Evolutionary conservation across 2,329 filamentous ascomycete species (phyloP).

Genomic region (Escovopsis sp.): DNA sequence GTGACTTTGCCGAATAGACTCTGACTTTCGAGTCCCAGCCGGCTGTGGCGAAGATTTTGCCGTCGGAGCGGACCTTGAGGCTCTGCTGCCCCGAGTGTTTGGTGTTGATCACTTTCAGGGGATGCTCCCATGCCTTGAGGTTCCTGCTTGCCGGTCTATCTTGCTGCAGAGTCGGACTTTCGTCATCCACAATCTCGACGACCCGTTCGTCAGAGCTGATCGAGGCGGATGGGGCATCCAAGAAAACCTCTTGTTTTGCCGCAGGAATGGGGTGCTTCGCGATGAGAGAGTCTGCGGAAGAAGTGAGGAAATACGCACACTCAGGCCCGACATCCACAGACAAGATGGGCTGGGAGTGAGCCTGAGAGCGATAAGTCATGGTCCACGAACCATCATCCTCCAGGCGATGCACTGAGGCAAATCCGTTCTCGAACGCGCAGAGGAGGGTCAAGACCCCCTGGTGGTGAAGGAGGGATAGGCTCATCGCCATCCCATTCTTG

Average conservation of each 20-base stretch:
- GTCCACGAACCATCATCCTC: slow-evolving; percentile 26
- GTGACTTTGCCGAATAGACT: slow-evolving; percentile 64
- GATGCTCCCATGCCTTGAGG: slow-evolving; percentile 24
- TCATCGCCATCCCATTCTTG: slow-evolving; percentile 78
- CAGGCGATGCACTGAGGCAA: slow-evolving; percentile 50
- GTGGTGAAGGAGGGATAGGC: slow-evolving; percentile 46
- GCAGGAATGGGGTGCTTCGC: slow-evolving; percentile 56
- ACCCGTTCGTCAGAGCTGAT: slow-evolving; percentile 11
- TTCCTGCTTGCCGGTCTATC: slow-evolving; percentile 6
- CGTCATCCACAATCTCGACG: slow-evolving; percentile 12
- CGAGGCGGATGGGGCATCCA: slow-evolving; percentile 2
- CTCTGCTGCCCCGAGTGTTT: slow-evolving; percentile 86
- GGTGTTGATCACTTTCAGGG: slow-evolving; percentile 53
- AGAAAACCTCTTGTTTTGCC: slow-evolving; percentile 10
- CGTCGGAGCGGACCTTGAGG: slow-evolving; percentile 62
- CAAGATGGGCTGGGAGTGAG: slow-evolving; percentile 68
- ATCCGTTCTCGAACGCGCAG: slow-evolving; percentile 76
- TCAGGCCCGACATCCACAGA: slow-evolving; percentile 47
- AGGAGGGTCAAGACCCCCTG: slow-evolving; percentile 43
- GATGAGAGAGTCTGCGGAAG: slow-evolving; percentile 66
- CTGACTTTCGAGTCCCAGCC: slow-evolving; percentile 80
- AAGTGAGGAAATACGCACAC: slow-evolving; percentile 55
- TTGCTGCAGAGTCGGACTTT: not conserved
- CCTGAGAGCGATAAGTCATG: slow-evolving; percentile 46
- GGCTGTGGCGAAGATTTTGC: slow-evolving; percentile 71